A percentile compares a stretch with the other conserved stretches of the same genome.
Conservation (phyloP, 805 yeast genomes). For the Candida broadrunensis region DNA sequence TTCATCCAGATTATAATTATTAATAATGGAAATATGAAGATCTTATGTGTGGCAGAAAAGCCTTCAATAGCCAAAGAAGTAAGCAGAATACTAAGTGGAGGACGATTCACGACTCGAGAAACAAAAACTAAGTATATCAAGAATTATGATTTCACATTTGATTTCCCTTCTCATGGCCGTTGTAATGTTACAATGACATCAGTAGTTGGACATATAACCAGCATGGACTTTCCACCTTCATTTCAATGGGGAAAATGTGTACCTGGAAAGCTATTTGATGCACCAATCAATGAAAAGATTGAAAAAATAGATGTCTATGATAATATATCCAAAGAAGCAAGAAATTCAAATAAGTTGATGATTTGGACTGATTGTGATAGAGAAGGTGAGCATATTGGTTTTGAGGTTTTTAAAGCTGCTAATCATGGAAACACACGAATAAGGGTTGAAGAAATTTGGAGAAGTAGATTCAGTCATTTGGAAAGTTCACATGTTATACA, state of each 20-base stretch:
- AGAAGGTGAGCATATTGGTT: constrained; percentile 93
- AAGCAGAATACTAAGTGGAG: constrained; percentile 73
- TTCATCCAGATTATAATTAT: background rate
- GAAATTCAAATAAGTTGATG: constrained; percentile 61
- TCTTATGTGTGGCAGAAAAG: constrained; percentile 95
- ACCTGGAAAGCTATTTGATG: constrained; percentile 67
- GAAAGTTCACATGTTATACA: constrained; percentile 68
- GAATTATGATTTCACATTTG: constrained; percentile 74
- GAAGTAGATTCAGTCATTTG: constrained; percentile 87
- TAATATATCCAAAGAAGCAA: constrained; percentile 68
- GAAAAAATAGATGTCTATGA: constrained; percentile 47
- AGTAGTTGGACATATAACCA: constrained; percentile 81
- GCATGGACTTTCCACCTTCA: constrained; percentile 59
- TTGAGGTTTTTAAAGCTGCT: constrained; percentile 76
- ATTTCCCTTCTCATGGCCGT: constrained; percentile 58
- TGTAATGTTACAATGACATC: constrained; percentile 89
- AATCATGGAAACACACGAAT: constrained; percentile 45
- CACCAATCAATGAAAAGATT: constrained; percentile 50
- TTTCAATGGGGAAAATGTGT: constrained; percentile 65
- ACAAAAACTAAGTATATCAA: constrained; percentile 61
- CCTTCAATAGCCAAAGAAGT: constrained; percentile 91
- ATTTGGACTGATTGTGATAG: constrained; percentile 99
- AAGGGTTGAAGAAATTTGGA: constrained; percentile 44
- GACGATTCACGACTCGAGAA: constrained; percentile 45
- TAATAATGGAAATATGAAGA: constrained; percentile 48